These are phyloP conservation scores for Cladosporium oxysporum DNA, from an alignment of 2,329 filamentous ascomycete species.

Conservation along the genomic window DNA sequence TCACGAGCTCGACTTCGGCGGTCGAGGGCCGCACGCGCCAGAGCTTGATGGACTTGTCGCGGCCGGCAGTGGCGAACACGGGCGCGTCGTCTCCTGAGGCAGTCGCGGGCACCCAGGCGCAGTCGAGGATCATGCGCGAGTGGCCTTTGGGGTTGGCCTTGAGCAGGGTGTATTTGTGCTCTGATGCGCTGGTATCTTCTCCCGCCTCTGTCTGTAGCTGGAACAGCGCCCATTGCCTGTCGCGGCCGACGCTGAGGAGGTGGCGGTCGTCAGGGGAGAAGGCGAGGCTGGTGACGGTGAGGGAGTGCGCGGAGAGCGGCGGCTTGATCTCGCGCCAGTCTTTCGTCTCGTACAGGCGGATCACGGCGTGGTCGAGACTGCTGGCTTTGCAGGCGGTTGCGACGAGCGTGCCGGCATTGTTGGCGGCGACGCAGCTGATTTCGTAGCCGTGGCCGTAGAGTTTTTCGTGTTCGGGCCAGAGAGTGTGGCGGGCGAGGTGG, in stretches of 20 bases:
- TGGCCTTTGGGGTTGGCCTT: slow-evolving; percentile 81
- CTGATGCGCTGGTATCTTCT: neutral
- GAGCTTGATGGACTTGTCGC: slow-evolving; percentile 77
- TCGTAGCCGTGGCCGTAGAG: slow-evolving; percentile 98
- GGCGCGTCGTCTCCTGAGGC: slow-evolving; percentile 25
- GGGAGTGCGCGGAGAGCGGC: slow-evolving; percentile 76
- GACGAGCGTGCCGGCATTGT: slow-evolving; percentile 71
- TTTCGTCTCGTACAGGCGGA: slow-evolving; percentile 83
- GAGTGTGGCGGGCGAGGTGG: slow-evolving; percentile 80
- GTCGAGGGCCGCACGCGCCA: slow-evolving; percentile 43
- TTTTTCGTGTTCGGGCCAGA: slow-evolving; percentile 96
- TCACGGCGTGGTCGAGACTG: slow-evolving; percentile 90
- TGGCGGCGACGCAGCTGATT: slow-evolving; percentile 82
- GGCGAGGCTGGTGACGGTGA: slow-evolving; percentile 79
- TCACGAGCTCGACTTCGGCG: slow-evolving; percentile 8
- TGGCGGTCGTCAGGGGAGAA: slow-evolving; percentile 75
- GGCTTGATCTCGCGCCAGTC: slow-evolving; percentile 87
- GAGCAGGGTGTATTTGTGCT: slow-evolving; percentile 55
- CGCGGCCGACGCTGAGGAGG: slow-evolving; percentile 85
- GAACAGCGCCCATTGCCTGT: slow-evolving; percentile 89
- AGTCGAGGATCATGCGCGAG: slow-evolving; percentile 87
- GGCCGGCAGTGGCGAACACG: slow-evolving; percentile 81
- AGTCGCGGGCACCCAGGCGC: slow-evolving; percentile 70
- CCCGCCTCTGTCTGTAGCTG: slow-evolving; percentile 37
- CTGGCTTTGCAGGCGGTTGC: slow-evolving; percentile 93